phyloP scores from a whole-genome alignment of 192 early-diverging fungal genomes.

The Polychytrium aggregatum region DNA sequence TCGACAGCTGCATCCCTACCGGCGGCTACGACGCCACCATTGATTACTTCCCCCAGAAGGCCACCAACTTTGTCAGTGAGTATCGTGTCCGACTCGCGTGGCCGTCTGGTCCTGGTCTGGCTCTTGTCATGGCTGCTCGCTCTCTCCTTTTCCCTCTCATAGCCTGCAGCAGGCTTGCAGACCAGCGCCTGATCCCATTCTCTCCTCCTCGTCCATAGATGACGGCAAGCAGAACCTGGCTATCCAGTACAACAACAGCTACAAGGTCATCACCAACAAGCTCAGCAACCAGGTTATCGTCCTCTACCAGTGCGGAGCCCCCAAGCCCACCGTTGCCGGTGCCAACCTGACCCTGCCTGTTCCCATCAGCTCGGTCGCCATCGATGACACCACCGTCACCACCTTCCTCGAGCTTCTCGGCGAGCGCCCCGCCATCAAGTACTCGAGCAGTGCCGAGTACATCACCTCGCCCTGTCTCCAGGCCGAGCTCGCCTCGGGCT shows the following conservation, averaged over 20 bases:
- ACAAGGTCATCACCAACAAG: conserved; percentile 30
- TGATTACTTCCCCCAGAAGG: conserved; percentile 5
- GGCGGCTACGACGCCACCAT: background rate
- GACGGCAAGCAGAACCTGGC: no score
- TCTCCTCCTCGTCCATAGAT: background rate
- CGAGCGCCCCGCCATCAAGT: conserved; percentile 17
- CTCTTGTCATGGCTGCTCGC: background rate
- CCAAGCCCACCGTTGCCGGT: conserved; percentile 13
- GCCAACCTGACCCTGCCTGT: conserved; percentile 16
- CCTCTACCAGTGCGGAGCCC: conserved; percentile 35
- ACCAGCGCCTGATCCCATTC: background rate
- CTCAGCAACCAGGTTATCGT: conserved; percentile 16
- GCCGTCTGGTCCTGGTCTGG: background rate
- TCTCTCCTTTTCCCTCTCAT: background rate
- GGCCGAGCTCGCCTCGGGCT: conserved; percentile 6
- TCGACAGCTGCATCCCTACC: background rate
- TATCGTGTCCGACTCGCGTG: background rate
- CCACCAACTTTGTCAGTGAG: background rate
- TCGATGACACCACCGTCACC: conserved; percentile 25
- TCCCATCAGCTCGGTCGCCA: conserved; percentile 15
- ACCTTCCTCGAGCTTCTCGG: conserved; percentile 28
- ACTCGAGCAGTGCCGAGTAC: conserved; percentile 3
- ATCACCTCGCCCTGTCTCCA: conserved; percentile 27
- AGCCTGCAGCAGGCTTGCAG: background rate
- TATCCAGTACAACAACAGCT: conserved; percentile 27